Conservation (phyloP, 768 basidiomycete genomes). For the Lentinula sp. region DNA sequence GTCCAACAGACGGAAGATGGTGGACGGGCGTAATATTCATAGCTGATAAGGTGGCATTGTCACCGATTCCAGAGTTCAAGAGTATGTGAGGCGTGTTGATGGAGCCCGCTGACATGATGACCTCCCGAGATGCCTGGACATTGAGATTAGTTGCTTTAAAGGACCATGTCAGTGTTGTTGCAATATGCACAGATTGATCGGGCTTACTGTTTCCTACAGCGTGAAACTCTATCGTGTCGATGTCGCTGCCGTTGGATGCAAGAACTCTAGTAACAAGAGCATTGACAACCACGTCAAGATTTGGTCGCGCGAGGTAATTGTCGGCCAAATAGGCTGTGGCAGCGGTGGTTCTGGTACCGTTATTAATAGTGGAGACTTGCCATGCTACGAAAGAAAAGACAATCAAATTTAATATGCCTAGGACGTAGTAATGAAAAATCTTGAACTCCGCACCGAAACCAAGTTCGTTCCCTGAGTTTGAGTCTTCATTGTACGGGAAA, state of each 20-base stretch:
- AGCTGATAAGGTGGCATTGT: background rate
- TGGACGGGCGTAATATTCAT: conserved; percentile 5
- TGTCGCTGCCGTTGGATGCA: background rate
- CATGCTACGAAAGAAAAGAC: conserved; percentile 25
- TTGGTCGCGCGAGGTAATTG: conserved; percentile 18
- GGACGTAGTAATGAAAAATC: conserved; percentile 5
- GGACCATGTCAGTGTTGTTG: background rate
- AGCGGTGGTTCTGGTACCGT: conserved; percentile 21
- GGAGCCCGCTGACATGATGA: conserved; percentile 19
- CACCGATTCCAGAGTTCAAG: conserved; percentile 16
- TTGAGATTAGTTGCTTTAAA: background rate
- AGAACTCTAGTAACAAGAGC: conserved; percentile 6
- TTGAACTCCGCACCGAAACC: conserved; percentile 19
- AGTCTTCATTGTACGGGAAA: conserved; percentile 28
- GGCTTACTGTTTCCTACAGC: conserved; percentile 4
- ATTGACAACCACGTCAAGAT: conserved; percentile 21
- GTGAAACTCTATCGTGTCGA: conserved; percentile 1
- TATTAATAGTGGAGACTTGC: conserved; percentile 15
- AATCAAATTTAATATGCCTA: conserved; percentile 18
- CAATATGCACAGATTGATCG: background rate
- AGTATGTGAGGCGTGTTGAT: conserved; percentile 16
- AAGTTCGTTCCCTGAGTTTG: conserved; percentile 23
- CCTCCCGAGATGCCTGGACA: conserved; percentile 13
- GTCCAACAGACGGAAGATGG: conserved; percentile 12
- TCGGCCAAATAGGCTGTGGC: conserved; percentile 25